These are phyloP conservation scores for Leavenworthia alabamica DNA, from an alignment of 345 rosid species.

Conservation along the genomic window DNA sequence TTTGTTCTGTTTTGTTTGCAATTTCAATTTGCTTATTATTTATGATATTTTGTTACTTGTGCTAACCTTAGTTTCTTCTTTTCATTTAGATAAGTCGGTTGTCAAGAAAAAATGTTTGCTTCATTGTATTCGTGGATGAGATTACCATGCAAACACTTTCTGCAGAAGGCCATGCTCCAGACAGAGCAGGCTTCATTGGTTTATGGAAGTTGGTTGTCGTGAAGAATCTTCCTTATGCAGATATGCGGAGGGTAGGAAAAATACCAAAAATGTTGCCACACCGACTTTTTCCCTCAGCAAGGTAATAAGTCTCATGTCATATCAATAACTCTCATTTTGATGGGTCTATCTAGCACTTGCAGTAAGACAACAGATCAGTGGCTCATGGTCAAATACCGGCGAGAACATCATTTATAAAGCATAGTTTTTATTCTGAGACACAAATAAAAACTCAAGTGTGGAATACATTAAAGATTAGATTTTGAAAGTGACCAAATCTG, in stretches of 20 bases:
- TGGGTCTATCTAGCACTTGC: slow-evolving; percentile 1
- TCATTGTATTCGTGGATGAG: slow-evolving; percentile 91
- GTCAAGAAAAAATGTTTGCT: slow-evolving; percentile 94
- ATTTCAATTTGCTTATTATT: no score
- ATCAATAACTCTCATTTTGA: not conserved
- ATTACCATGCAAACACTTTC: slow-evolving; percentile 59
- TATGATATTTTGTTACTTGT: not conserved
- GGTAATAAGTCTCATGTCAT: slow-evolving; percentile 45
- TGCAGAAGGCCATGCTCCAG: slow-evolving; percentile 73
- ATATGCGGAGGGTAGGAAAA: slow-evolving; percentile 97
- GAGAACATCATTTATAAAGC: not conserved
- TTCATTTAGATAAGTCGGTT: slow-evolving; percentile 65
- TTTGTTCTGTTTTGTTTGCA: no score
- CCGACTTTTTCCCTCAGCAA: slow-evolving; percentile 92
- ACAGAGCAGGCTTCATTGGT: slow-evolving; percentile 81
- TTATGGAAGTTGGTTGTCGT: slow-evolving; percentile 92
- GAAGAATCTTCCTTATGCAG: slow-evolving; percentile 74
- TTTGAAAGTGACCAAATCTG: not conserved
- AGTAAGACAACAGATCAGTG: not conserved
- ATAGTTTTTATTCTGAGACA: not conserved
- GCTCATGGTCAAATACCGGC: not conserved
- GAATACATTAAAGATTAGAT: not conserved
- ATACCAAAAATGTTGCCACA: slow-evolving; percentile 86
- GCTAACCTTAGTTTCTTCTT: slow-evolving; percentile 15
- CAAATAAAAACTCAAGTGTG: not conserved